Evolutionary conservation across 345 rosid genomes (phyloP).

Genomic region (Sisymbrium irio): DNA sequence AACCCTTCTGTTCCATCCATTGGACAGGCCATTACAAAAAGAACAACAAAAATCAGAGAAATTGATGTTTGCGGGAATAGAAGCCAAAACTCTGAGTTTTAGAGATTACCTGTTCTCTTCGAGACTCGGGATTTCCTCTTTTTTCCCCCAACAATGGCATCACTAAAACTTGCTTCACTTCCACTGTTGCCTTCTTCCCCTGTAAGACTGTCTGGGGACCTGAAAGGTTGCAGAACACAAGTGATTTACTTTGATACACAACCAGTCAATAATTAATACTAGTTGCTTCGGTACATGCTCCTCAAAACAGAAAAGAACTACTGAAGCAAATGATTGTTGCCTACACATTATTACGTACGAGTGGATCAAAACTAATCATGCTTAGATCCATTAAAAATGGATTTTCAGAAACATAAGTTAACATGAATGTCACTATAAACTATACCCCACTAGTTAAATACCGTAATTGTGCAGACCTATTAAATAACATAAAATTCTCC

Average conservation of each 20-base stretch:
- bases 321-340: slow-evolving; percentile 1
- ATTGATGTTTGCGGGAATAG: neutral
- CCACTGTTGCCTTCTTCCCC: slow-evolving; percentile 52
- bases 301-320: slow-evolving; percentile 12
- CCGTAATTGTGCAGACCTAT: neutral
- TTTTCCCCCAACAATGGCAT: slow-evolving; percentile 46
- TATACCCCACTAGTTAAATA: neutral
- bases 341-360: neutral
- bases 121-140: slow-evolving; percentile 42
- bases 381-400: neutral
- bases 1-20: neutral
- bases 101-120: slow-evolving; percentile 49
- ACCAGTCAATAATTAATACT: neutral
- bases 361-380: neutral
- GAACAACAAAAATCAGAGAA: neutral
- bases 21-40: neutral
- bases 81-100: slow-evolving; percentile 6
- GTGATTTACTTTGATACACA: slow-evolving; percentile 17
- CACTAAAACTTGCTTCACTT: slow-evolving; percentile 49
- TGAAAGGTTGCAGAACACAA: slow-evolving; percentile 34
- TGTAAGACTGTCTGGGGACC: slow-evolving; percentile 59
- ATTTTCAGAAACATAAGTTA: neutral
- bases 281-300: neutral
- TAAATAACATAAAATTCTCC: neutral
- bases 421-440: neutral